Conservation (phyloP, 441 rosid species). For the Kokia cookei region DNA sequence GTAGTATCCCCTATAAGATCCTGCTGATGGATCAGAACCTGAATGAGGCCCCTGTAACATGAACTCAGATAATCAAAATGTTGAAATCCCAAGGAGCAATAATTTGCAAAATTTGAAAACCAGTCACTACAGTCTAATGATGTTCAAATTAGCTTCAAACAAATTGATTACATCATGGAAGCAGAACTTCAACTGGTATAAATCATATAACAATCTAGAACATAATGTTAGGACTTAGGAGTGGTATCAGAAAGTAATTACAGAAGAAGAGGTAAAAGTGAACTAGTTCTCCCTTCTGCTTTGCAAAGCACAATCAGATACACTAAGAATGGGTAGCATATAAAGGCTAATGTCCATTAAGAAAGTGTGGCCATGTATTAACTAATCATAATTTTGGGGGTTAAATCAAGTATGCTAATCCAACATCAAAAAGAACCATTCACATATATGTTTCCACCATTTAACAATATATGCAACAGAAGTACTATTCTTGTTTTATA, state of each 20-base stretch:
- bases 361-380: not conserved
- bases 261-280: not conserved
- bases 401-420: not conserved
- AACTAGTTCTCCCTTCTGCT: not conserved
- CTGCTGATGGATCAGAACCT: conserved; percentile 31
- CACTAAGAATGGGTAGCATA: not conserved
- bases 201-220: not conserved
- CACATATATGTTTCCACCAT: not conserved
- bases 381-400: not conserved
- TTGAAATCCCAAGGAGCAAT: not conserved
- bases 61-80: conserved; percentile 11
- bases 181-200: not conserved
- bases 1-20: conserved; percentile 33
- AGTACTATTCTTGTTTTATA: not conserved
- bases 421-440: not conserved
- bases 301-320: not conserved
- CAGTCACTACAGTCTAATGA: not conserved
- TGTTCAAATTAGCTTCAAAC: not conserved
- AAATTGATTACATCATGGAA: not conserved
- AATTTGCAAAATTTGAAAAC: not conserved
- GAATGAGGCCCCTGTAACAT: conserved; percentile 29
- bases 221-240: not conserved
- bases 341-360: not conserved
- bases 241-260: not conserved
- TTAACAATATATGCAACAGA: not conserved